Evolutionary conservation across 1,284 basidiomycete species (phyloP).

Genomic region (Tetrapyrgos nigripes): DNA sequence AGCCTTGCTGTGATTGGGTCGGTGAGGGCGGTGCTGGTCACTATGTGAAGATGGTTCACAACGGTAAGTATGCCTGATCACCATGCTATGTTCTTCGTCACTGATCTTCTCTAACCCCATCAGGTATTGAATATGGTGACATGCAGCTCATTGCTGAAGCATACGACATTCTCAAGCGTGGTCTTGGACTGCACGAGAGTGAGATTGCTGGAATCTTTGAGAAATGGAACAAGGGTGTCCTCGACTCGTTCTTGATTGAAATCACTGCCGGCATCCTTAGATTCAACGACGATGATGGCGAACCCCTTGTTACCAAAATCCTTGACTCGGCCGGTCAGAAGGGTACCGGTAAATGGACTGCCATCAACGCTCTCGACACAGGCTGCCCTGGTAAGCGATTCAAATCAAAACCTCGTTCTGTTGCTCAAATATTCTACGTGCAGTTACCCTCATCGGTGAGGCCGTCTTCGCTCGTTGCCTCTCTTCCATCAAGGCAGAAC

Average conservation of each 20-base stretch:
- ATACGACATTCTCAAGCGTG: conserved; percentile 98
- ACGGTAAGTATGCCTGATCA: conserved; percentile 65
- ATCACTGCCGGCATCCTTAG: conserved; percentile 96
- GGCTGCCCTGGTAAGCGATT: conserved; percentile 80
- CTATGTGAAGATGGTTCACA: conserved; percentile 99
- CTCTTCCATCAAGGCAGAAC: conserved; percentile 98
- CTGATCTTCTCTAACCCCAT: conserved; percentile 18
- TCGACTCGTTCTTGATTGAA: conserved; percentile 99
- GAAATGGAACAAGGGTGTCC: conserved; percentile 98
- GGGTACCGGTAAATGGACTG: conserved; percentile 99
- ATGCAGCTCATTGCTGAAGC: conserved; percentile 99
- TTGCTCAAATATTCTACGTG: conserved; percentile 22
- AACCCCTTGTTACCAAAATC: conserved; percentile 92
- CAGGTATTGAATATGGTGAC: conserved; percentile 99
- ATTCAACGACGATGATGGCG: conserved; percentile 96
- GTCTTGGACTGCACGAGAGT: conserved; percentile 82
- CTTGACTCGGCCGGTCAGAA: conserved; percentile 98
- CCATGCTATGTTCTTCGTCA: conserved; percentile 7
- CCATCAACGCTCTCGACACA: conserved; percentile 96
- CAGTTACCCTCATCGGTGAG: conserved; percentile 98
- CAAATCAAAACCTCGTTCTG: not conserved
- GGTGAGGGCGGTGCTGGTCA: conserved; percentile 94
- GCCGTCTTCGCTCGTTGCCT: conserved; percentile 99
- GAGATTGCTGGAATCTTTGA: conserved; percentile 92
- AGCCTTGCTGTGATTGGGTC: conserved; percentile 99